Conservation (phyloP, 257 asterid species). For the Solanum ossicruentum region DNA sequence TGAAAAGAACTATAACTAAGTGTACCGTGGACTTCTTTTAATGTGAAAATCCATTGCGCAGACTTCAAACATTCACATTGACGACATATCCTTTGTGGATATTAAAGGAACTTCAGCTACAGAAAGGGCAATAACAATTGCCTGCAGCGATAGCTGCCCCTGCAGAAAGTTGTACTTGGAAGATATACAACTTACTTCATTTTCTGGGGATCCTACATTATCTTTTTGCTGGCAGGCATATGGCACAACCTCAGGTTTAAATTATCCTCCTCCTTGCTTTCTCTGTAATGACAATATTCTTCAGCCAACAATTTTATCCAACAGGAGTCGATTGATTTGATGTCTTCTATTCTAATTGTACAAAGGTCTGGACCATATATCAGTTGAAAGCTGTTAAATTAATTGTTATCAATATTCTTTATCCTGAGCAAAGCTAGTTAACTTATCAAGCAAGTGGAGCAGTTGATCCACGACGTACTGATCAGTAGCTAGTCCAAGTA, state of each 20-base stretch:
- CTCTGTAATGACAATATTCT: conserved; percentile 27
- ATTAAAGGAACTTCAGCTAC: conserved; percentile 74
- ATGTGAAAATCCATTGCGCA: conserved; percentile 12
- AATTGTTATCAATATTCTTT: neutral
- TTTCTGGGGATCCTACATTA: conserved; percentile 17
- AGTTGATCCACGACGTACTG: neutral
- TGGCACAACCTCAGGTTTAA: conserved; percentile 39
- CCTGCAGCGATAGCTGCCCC: conserved; percentile 67
- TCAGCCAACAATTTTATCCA: conserved; percentile 1
- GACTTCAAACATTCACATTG: conserved; percentile 59
- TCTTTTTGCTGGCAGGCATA: conserved; percentile 77
- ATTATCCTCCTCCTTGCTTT: conserved; percentile 54
- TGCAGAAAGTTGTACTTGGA: conserved; percentile 44
- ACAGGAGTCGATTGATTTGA: neutral
- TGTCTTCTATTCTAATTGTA: neutral
- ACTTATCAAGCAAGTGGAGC: neutral
- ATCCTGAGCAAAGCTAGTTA: neutral
- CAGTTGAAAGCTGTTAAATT: neutral
- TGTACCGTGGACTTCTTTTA: neutral
- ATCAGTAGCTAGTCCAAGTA: neutral
- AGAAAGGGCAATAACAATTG: conserved; percentile 40
- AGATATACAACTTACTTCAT: conserved; percentile 33
- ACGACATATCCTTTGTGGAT: conserved; percentile 23
- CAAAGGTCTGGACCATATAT: neutral
- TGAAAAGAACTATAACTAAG: neutral